Evolutionary conservation across 495 filamentous ascomycete species (phyloP).

Genomic region (Aspergillus diversus): DNA sequence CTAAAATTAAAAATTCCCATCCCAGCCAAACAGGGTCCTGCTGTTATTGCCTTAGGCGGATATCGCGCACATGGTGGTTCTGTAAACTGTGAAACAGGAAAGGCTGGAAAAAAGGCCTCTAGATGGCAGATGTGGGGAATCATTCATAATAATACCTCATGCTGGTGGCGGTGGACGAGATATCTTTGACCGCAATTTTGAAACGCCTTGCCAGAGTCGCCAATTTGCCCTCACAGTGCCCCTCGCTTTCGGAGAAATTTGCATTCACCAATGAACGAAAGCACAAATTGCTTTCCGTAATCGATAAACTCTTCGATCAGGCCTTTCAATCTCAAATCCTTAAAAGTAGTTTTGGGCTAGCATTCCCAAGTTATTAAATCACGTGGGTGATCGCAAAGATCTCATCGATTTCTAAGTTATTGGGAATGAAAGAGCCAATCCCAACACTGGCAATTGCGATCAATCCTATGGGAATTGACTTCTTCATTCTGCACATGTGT

Average conservation of each 20-base stretch:
- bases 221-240: constrained; percentile 6
- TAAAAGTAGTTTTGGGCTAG: too few species aligned
- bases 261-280: background rate
- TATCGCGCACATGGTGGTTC: constrained; percentile 6
- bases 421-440: constrained; percentile 1
- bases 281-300: background rate
- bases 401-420: constrained; percentile 1
- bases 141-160: background rate
- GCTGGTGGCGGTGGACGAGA: constrained; percentile 13
- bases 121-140: background rate
- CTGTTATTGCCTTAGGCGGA: constrained; percentile 13
- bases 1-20: background rate
- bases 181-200: constrained; percentile 19
- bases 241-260: constrained; percentile 12
- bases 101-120: background rate
- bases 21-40: background rate
- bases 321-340: too few species aligned
- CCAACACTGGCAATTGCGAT: background rate
- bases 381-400: constrained; percentile 6
- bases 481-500: constrained; percentile 11
- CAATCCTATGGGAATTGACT: background rate
- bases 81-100: background rate
- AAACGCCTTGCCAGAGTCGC: constrained; percentile 7
- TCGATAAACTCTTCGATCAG: background rate
- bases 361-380: background rate